These are phyloP conservation scores for Aurantiochytrium sp. DNA, from an alignment of 108 stramenopile genomes.

Conservation along the genomic window DNA sequence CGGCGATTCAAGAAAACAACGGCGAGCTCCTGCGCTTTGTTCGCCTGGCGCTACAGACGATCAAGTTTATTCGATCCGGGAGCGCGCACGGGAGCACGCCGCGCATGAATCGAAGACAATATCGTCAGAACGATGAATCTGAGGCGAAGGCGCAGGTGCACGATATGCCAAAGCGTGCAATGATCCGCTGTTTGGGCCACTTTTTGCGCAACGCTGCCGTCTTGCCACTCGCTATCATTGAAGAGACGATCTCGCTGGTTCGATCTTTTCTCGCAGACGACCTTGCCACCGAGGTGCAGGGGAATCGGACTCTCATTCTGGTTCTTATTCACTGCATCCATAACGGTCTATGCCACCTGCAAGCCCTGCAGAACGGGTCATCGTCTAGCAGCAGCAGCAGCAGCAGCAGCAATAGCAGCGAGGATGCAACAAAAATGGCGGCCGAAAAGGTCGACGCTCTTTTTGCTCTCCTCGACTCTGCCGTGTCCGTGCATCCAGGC, in stretches of 20 bases:
- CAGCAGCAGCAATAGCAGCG: not conserved
- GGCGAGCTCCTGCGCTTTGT: not conserved
- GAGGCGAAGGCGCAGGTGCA: not conserved
- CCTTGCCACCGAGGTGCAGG: not conserved
- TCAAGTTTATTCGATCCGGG: not conserved
- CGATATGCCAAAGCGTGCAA: not conserved
- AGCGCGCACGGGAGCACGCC: not conserved
- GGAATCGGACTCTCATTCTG: not conserved
- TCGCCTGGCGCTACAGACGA: not conserved
- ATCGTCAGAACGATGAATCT: not conserved
- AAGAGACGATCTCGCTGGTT: not conserved
- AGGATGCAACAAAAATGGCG: not conserved
- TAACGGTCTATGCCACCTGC: not conserved
- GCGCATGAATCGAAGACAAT: not conserved
- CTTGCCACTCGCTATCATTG: not conserved
- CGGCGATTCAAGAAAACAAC: not conserved
- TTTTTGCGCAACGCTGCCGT: not conserved
- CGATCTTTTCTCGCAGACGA: not conserved
- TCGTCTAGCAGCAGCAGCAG: no score
- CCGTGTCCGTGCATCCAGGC: not conserved
- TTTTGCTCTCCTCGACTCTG: not conserved
- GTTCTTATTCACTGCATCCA: not conserved
- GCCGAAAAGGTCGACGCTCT: not conserved
- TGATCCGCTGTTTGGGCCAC: not conserved
- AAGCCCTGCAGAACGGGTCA: not conserved